Evolutionary conservation across 352 stramenopile genomes (phyloP).

Genomic region (Globisporangium alternatum): DNA sequence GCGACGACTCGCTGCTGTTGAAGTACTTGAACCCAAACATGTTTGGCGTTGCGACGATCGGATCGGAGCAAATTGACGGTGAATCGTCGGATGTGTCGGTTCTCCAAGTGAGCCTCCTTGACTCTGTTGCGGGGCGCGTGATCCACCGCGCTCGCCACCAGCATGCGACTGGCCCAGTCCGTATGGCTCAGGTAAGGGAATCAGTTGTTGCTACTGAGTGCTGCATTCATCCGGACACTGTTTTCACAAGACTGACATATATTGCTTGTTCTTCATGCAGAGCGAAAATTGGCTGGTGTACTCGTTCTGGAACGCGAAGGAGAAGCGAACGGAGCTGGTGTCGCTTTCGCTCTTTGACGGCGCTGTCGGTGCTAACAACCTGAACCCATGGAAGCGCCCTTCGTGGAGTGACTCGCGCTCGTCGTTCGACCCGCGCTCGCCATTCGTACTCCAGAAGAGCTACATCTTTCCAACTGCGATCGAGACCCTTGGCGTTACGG

Average conservation of each 20-base stretch:
- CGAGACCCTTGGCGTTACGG: slow-evolving; percentile 88
- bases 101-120: slow-evolving; percentile 90
- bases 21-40: slow-evolving; percentile 99
- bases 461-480: slow-evolving; percentile 93
- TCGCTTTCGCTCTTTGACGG: slow-evolving; percentile 94
- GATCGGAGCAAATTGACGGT: slow-evolving; percentile 35
- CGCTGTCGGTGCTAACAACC: slow-evolving; percentile 93
- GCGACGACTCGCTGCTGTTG: slow-evolving; percentile 95
- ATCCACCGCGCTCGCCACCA: slow-evolving; percentile 90
- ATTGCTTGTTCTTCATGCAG: slow-evolving; percentile 23
- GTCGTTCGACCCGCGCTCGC: slow-evolving; percentile 86
- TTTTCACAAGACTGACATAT: slow-evolving; percentile 6
- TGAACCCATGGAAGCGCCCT: slow-evolving; percentile 94
- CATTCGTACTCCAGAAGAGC: slow-evolving; percentile 94
- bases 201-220: not conserved
- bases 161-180: slow-evolving; percentile 63
- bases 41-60: slow-evolving; percentile 88
- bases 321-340: slow-evolving; percentile 81
- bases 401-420: slow-evolving; percentile 88
- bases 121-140: slow-evolving; percentile 93
- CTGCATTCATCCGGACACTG: not conserved
- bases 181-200: slow-evolving; percentile 59
- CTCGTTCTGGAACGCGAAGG: slow-evolving; percentile 93
- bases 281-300: slow-evolving; percentile 98
- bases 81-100: slow-evolving; percentile 38